phyloP scores from a whole-genome alignment of 495 filamentous ascomycete species.

The Acidiella bohemica region DNA sequence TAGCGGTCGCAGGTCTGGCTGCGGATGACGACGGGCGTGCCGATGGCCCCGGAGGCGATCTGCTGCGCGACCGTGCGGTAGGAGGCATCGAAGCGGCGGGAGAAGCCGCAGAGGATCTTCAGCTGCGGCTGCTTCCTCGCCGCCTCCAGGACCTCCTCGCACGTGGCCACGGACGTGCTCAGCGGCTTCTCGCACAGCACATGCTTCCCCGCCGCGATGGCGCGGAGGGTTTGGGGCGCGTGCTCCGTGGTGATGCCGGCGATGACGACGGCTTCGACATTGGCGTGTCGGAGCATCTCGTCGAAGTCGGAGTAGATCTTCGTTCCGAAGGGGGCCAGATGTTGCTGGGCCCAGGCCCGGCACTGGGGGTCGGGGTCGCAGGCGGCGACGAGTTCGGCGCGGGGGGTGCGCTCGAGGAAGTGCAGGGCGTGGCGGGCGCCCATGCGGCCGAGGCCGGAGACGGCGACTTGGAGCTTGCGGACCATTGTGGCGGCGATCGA shows the following conservation, averaged over 20 bases:
- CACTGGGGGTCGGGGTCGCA: conserved; percentile 27
- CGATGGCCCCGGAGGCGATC: conserved; percentile 26
- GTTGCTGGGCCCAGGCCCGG: conserved; percentile 24
- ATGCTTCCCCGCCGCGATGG: conserved; percentile 28
- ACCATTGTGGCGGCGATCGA: not conserved
- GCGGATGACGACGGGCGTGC: conserved; percentile 31
- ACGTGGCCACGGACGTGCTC: conserved; percentile 23
- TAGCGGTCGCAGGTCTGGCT: conserved; percentile 35
- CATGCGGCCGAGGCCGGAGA: conserved; percentile 34
- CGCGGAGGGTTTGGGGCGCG: conserved; percentile 29
- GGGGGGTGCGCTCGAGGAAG: conserved; percentile 29
- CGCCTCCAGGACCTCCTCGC: conserved; percentile 28
- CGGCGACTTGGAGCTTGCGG: conserved; percentile 28
- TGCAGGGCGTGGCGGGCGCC: conserved; percentile 30
- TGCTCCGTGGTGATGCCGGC: conserved; percentile 32
- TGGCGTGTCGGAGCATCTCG: conserved; percentile 30
- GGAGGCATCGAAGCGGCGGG: conserved; percentile 31
- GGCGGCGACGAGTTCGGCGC: conserved; percentile 29
- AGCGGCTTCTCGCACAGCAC: conserved; percentile 36
- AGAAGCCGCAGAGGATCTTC: conserved; percentile 34
- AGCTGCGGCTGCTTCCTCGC: conserved; percentile 26
- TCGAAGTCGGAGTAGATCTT: conserved; percentile 30
- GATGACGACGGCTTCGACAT: conserved; percentile 29
- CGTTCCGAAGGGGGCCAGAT: conserved; percentile 26
- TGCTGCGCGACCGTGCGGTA: conserved; percentile 26